Evolutionary conservation across 1,284 basidiomycete genomes (phyloP), one percentile per base, ranked within the genome.

Genomic region (Pterulicium gracile): DNA sequence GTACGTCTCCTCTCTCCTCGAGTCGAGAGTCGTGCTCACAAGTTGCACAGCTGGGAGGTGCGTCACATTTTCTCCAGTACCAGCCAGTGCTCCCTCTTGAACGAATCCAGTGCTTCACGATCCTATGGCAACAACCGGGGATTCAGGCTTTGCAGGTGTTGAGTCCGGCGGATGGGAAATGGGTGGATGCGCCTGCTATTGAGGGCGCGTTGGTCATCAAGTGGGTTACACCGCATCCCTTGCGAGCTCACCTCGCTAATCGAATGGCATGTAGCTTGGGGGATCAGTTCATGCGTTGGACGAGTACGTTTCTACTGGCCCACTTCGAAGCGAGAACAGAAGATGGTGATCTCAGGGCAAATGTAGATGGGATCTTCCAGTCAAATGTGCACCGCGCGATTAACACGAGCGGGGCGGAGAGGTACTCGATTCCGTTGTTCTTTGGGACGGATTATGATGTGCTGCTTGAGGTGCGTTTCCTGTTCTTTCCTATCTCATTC

Each of bases 241-340:
- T 39, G n/a, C 36, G n/a, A 4, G 36, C 19, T 10, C 36, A 17
- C n/a, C 27, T 32, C 15, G 7, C n/a, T n/a, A 41, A 36, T 42
- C 24, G 13, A 42, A 49, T 23, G 32, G 12, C 43, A 27, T 34
- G 14, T 43, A 83, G 79, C 58, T 71, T 88, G 36, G 86, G 81
- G 10, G 86, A 89, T 57, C 81, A 87, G 58, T 71, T 88, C 46
- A 78, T 82, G 13, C 66, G 83, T 23, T 85, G 85, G 79, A 87
- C 84, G 20, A 88, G 83, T 84, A 55, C 40, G 76, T 62, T 27
- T 42, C 13, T 24, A 17, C 5, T 12, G 14, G 19, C 24, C 44
- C 15, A 40, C 7, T 14, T 3, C 39, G 17, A 40, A 23, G 13
- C 10, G 21, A 47, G 10, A 32, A 10, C 13, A 41, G 18, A 20